These are phyloP conservation scores for Jaenimonas drosophilae DNA, from an alignment of 208 protist species.

Conservation along the genomic window DNA sequence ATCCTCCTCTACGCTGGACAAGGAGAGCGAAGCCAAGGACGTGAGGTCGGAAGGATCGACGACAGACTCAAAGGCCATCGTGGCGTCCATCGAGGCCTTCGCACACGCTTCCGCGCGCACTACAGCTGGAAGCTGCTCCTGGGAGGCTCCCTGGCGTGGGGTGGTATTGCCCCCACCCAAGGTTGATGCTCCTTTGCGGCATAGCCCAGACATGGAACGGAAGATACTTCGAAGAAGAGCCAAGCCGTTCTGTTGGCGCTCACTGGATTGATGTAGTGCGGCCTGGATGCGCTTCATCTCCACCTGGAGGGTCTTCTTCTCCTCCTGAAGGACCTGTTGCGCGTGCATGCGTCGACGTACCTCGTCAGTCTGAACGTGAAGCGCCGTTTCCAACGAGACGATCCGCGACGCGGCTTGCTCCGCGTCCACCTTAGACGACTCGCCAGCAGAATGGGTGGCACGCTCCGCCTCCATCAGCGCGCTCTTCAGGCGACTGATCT, in stretches of 20 bases:
- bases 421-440: slow-evolving; percentile 6
- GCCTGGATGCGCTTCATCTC: slow-evolving; percentile 5
- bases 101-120: too few relatives aligned
- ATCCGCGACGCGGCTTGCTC: slow-evolving; percentile 13
- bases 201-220: too few relatives aligned
- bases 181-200: background rate
- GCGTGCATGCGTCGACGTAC: slow-evolving; percentile 41
- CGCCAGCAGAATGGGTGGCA: slow-evolving; percentile 4
- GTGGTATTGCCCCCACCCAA: background rate
- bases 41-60: too few relatives aligned
- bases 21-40: too few relatives aligned
- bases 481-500: slow-evolving; percentile 7
- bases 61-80: too few relatives aligned
- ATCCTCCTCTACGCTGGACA: too few relatives aligned
- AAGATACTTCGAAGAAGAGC: too few relatives aligned
- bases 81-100: too few relatives aligned
- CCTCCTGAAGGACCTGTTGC: slow-evolving; percentile 25
- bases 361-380: slow-evolving; percentile 55
- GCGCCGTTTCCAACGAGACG: slow-evolving; percentile 14
- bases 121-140: too few relatives aligned
- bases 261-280: slow-evolving; percentile 1
- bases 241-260: slow-evolving; percentile 9
- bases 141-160: background rate
- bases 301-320: slow-evolving; percentile 11
- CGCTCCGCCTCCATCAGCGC: slow-evolving; percentile 10